A percentile compares a stretch with the other conserved stretches of the same genome.
Evolutionary conservation across 2,329 filamentous ascomycete species (phyloP).

Genomic region (Sporothrix protearum): DNA sequence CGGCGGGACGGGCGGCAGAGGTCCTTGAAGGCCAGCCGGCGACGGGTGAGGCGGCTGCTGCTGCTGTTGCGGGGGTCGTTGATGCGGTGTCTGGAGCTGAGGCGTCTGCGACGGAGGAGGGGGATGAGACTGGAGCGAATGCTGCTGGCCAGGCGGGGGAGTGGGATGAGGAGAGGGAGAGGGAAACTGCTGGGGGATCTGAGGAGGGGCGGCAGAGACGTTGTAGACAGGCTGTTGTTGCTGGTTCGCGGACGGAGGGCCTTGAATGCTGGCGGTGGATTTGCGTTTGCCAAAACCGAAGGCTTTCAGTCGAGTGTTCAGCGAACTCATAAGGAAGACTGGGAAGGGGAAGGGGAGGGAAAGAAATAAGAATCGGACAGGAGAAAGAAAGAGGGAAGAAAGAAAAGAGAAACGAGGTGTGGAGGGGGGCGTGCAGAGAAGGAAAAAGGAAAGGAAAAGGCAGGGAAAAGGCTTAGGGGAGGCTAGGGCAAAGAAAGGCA

Average conservation of each 20-base stretch:
- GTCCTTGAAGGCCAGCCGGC: slow-evolving; percentile 29
- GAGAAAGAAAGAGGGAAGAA: neutral
- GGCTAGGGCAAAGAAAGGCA: slow-evolving; percentile 3
- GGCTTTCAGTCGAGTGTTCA: slow-evolving; percentile 61
- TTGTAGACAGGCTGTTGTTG: slow-evolving; percentile 25
- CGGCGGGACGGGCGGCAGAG: slow-evolving; percentile 15
- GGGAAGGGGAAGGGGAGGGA: slow-evolving; percentile 33
- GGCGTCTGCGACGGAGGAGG: slow-evolving; percentile 30
- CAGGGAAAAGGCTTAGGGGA: slow-evolving; percentile 1
- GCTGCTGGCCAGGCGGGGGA: slow-evolving; percentile 22
- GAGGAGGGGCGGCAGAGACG: slow-evolving; percentile 38
- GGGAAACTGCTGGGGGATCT: slow-evolving; percentile 52
- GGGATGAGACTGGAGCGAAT: slow-evolving; percentile 26
- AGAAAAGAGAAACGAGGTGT: neutral
- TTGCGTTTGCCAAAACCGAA: slow-evolving; percentile 79
- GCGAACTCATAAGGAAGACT: slow-evolving; percentile 61
- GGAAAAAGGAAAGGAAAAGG: slow-evolving; percentile 10
- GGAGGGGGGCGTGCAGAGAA: slow-evolving; percentile 14
- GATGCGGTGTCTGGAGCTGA: slow-evolving; percentile 22
- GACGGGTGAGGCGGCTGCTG: slow-evolving; percentile 34
- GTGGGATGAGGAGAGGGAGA: slow-evolving; percentile 30
- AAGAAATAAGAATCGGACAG: slow-evolving; percentile 30
- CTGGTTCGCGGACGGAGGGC: slow-evolving; percentile 30
- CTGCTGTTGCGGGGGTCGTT: slow-evolving; percentile 19
- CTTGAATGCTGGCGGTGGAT: slow-evolving; percentile 59